Evolutionary conservation across 805 yeast genomes (phyloP), one percentile per base, ranked within the genome.

Genomic region (Gaillardinia entomophila): DNA sequence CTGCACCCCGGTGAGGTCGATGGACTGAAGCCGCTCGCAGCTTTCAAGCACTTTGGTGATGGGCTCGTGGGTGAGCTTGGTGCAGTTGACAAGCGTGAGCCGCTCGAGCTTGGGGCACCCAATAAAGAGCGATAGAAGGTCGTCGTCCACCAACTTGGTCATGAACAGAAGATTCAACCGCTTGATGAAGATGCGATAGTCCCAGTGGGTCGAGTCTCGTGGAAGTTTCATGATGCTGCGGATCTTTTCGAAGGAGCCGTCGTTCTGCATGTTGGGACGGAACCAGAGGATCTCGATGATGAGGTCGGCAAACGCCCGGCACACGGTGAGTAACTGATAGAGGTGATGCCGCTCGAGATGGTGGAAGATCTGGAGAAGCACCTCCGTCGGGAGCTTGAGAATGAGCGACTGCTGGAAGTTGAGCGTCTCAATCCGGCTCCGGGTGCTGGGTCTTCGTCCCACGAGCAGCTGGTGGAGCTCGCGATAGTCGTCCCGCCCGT

Each of bases 241-340:
- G 31, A 88, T 71, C 39, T 73, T 73, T 27, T 57, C 57, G 42
- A 77, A 72, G 3, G 78, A 66, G 2, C 52, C 37, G 28, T 66
- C 68, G 38, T 68, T 66, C 40, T 71, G 74, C 55, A 85, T 68
- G 27, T 74, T 75, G 3, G 97, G 96, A 37, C 97, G 73, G 51
- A 85, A 84, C 94, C 96, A 89, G 19, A 89, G 62, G 26, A 81
- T 68, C 47, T 85, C 95, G 8, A 87, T 77, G 11, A 84, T 77
- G 26, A 84, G 65, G 43, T 77, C 74, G 8, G 88, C 83, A 82
- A 95, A 88, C 39, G 78, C 73, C 46, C 76, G 78, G 57, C 95
- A 88, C 6, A 86, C 89, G 1, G 86, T 68, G 40, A 86, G 61
- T 15, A 82, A 57, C 11, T 76, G 66, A 17, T 75, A 77, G 37